Evolutionary conservation across 805 yeast genomes (phyloP), one percentile per base, ranked within the genome.

Genomic region (Torulaspora microellipsoides): DNA sequence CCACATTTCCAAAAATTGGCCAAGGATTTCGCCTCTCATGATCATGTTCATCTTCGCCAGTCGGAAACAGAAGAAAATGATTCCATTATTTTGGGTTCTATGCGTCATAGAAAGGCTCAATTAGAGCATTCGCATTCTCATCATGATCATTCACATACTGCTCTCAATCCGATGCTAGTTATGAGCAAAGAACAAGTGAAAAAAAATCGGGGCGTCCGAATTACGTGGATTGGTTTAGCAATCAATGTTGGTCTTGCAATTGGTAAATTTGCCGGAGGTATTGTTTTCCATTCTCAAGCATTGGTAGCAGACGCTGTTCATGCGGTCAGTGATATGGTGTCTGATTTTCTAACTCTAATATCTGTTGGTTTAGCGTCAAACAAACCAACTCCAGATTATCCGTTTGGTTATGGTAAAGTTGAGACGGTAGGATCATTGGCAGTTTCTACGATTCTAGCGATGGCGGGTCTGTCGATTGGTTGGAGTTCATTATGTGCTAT

Each of bases 281-380:
- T 87, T 13, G 80, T 80, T 31, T 93, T 93, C 75, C 95, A 93
- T 64, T 93, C 99, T 0, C 96, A 90, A 62, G 90, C 97, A 2
- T 75, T 93, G 44, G 62, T 90, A 38, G 99, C 99, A 1, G 99
- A 93, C 65, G 90, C 97, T 1, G 82, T 89, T 25, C 99, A 93
- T 67, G 91, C 98, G 0, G 73, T 87, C 15, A 82, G 95, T 36
- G 99, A 93, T 65, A 71, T 91, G 68, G 76, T 93, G 12, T 85
- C 95, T 8, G 99, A 93, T 64, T 76, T 91, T 36, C 68, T 93
- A 51, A 93, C 99, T 0, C 70, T 93, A 44, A 82, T 89, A 4
- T 91, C 98, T 1, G 96, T 93, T 14, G 81, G 85, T 27, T 79
- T 84, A 38, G 81, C 95, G 4, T 65, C 73, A 9, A 78, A 78